Percentiles rank a stretch among this genome's conserved stretches.
phyloP scores from a whole-genome alignment of 2,329 filamentous ascomycete genomes.

The Phaeosphaeriaceae sp. region DNA sequence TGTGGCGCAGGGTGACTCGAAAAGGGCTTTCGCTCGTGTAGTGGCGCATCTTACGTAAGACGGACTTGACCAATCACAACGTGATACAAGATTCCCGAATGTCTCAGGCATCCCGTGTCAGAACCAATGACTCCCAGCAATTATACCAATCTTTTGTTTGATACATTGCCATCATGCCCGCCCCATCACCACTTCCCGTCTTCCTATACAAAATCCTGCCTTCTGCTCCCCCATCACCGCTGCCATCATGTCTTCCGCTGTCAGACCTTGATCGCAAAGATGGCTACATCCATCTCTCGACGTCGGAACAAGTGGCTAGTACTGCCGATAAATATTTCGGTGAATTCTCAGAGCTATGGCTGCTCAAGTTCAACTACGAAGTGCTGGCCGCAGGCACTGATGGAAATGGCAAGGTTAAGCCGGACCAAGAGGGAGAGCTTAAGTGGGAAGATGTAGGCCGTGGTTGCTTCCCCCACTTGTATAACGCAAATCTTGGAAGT shows the following conservation, averaged over 20 bases:
- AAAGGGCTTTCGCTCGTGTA: background rate
- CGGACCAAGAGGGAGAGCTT: slow-evolving; percentile 40
- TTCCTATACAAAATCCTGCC: slow-evolving; percentile 67
- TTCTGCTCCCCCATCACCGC: slow-evolving; percentile 57
- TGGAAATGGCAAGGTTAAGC: slow-evolving; percentile 31
- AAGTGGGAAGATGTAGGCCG: slow-evolving; percentile 61
- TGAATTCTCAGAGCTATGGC: slow-evolving; percentile 51
- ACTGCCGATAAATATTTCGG: slow-evolving; percentile 46
- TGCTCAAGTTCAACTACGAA: slow-evolving; percentile 61
- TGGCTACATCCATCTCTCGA: slow-evolving; percentile 68
- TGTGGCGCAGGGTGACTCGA: slow-evolving; percentile 4
- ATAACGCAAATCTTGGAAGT: slow-evolving; percentile 61
- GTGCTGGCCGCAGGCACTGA: slow-evolving; percentile 45
- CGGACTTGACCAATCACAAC: slow-evolving; percentile 12
- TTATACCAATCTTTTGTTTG: background rate
- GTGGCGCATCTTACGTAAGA: slow-evolving; percentile 21
- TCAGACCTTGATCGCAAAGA: slow-evolving; percentile 66
- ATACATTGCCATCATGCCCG: slow-evolving; percentile 30
- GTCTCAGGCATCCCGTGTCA: too few species aligned
- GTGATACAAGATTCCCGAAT: background rate
- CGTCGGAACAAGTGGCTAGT: slow-evolving; percentile 55
- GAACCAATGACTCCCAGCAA: background rate
- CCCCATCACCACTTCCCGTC: slow-evolving; percentile 40
- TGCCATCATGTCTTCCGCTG: slow-evolving; percentile 62
- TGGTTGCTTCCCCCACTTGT: slow-evolving; percentile 65